Base-by-base conservation (phyloP, 176 grass and related monocot species). In the Carex littledalei region DNA sequence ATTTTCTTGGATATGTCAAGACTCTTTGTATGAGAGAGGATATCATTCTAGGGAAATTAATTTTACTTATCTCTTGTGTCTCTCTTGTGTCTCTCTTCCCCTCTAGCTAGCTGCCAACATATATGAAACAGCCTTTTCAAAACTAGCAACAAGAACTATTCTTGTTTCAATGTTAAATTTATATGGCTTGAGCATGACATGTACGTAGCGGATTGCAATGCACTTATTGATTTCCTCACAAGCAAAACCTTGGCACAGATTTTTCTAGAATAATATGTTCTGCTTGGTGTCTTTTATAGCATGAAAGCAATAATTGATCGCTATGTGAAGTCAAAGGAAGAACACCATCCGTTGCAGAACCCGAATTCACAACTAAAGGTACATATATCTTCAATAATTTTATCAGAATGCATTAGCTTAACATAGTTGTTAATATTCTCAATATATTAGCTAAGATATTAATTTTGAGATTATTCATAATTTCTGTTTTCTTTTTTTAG, bases 401-500 rank as follows among this genome's bases (percentile, higher is more conserved):
- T 80, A 18, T 9, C 17, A 21, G 1, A 24, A 52, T 35, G 9
- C 12, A 52, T 15, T 18, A 37, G 4, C 37, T 68, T 68, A 37
- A 16, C 37, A 69, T 8, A 39, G 29, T 69, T 69, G 5, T 39
- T 39, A 18, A n/a, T 39, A 69, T 69, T 37, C 31, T 18, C 0
- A 17, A 7, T 12, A 2, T 35, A 4, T 47, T 72, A 8, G 3
- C 20, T 37, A 39, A 37, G 32, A 37, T 68, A 14, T 66, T 31
- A 29, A 72, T 20, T 73, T 21, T 45, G 18, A 13, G 18, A 22
- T 14, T 18, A 22, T 8, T 21, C 69, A 49, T 49, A 24, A 73
- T 85, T 81, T 69, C 15, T 87, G 5, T 84, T 87, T 91, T 84
- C 20, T 61, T 70, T n/a, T n/a, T 26, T 70, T n/a, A 94, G 92